Evolutionary conservation across 2,329 filamentous ascomycete genomes (phyloP).

Genomic region (Dryadomyces quercivorus): DNA sequence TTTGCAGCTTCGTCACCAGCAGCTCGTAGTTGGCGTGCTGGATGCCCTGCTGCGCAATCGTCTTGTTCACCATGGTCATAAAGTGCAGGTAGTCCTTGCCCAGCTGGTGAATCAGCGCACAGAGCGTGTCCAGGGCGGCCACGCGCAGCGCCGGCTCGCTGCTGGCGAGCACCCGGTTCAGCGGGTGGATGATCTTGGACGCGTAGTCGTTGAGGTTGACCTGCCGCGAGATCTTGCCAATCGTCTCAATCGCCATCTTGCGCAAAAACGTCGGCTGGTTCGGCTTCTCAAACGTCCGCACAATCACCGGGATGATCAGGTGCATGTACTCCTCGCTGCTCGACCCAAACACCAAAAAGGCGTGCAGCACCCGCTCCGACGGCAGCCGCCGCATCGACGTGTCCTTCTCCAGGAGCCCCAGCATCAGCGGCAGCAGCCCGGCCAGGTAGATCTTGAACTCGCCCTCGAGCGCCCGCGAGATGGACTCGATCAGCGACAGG

Average conservation of each 20-base stretch:
- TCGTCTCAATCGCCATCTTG: slow-evolving; percentile 84
- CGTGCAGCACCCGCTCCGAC: slow-evolving; percentile 84
- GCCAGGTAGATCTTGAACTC: slow-evolving; percentile 97
- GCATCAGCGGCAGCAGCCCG: slow-evolving; percentile 79
- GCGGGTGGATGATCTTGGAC: slow-evolving; percentile 87
- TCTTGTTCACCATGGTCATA: slow-evolving; percentile 84
- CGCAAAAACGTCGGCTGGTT: slow-evolving; percentile 68
- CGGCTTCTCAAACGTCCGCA: slow-evolving; percentile 84
- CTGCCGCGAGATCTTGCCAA: slow-evolving; percentile 86
- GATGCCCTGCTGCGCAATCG: slow-evolving; percentile 65
- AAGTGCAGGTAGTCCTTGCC: slow-evolving; percentile 94
- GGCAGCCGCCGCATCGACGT: slow-evolving; percentile 60
- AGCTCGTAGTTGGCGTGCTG: slow-evolving; percentile 87
- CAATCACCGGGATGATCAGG: slow-evolving; percentile 89
- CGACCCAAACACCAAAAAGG: slow-evolving; percentile 89
- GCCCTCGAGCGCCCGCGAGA: slow-evolving; percentile 84
- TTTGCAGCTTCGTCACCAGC: slow-evolving; percentile 83
- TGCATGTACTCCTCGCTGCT: slow-evolving; percentile 99
- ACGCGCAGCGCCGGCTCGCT: slow-evolving; percentile 62
- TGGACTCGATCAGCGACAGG: slow-evolving; percentile 81
- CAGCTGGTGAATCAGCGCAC: slow-evolving; percentile 88
- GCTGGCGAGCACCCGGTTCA: slow-evolving; percentile 68
- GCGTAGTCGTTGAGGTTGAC: slow-evolving; percentile 97
- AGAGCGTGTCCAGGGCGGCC: slow-evolving; percentile 84
- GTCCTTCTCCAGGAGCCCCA: slow-evolving; percentile 85